phyloP scores from a whole-genome alignment of 2,329 filamentous ascomycete genomes.

The Aspergillus calidoustus region DNA sequence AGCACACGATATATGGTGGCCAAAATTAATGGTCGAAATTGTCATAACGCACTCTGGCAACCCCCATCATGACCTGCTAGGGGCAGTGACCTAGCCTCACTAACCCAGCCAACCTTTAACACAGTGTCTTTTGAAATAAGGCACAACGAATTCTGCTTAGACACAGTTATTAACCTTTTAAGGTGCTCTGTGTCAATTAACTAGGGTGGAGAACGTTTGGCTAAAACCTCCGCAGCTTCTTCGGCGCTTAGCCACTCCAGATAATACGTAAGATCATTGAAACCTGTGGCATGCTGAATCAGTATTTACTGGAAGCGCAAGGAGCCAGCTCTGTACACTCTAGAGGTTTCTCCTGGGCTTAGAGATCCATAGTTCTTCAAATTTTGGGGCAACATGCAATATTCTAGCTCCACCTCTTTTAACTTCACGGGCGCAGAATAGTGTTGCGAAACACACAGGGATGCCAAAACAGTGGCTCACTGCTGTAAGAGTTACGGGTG shows the following conservation, averaged over 20 bases:
- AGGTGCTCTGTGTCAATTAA: not conserved
- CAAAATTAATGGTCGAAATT: too few relatives aligned
- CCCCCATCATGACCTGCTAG: too few relatives aligned
- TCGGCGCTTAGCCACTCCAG: not conserved
- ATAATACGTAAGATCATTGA: not conserved
- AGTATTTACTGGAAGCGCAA: not conserved
- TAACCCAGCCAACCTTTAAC: not conserved
- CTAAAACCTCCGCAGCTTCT: conserved; percentile 1
- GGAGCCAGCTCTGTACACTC: not conserved
- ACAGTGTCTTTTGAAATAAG: not conserved
- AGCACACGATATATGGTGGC: too few relatives aligned
- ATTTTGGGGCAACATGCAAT: not conserved
- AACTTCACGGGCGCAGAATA: not conserved
- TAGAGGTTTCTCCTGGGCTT: not conserved
- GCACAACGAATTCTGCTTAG: not conserved
- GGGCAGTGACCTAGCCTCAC: not conserved
- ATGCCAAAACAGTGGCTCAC: too few relatives aligned
- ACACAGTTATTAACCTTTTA: not conserved
- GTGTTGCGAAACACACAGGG: too few relatives aligned
- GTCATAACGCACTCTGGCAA: too few relatives aligned
- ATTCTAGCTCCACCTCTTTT: not conserved
- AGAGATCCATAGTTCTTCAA: not conserved
- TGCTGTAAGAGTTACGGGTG: too few relatives aligned
- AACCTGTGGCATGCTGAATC: conserved; percentile 3
- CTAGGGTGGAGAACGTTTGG: not conserved